phyloP scores from a whole-genome alignment of 2,329 filamentous ascomycete species.

The Colletotrichum theobromicola region DNA sequence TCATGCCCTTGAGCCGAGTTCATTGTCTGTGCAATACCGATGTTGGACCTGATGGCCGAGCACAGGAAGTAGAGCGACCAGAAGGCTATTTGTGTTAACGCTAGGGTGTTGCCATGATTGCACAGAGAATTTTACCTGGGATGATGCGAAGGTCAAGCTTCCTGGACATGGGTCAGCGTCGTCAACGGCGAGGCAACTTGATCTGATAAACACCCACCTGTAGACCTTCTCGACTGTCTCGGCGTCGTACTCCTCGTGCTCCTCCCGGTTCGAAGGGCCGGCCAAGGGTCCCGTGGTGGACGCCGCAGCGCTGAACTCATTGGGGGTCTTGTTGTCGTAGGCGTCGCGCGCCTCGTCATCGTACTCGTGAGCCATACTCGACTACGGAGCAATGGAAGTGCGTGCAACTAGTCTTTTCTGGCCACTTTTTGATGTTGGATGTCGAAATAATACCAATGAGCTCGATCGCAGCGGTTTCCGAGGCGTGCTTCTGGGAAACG shows the following conservation, averaged over 20 bases:
- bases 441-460: background rate
- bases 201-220: conserved; percentile 31
- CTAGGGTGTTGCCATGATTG: too few relatives aligned
- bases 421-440: conserved; percentile 17
- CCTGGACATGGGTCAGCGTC: conserved; percentile 27
- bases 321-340: conserved; percentile 32
- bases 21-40: conserved; percentile 95
- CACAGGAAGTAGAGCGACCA: conserved; percentile 93
- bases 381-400: conserved; percentile 57
- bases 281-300: background rate
- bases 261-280: conserved; percentile 20
- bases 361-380: conserved; percentile 48
- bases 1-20: conserved; percentile 75
- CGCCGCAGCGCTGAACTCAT: conserved; percentile 5
- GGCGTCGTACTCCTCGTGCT: conserved; percentile 47
- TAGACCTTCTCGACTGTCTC: conserved; percentile 62
- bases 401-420: conserved; percentile 54
- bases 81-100: conserved; percentile 60
- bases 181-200: background rate
- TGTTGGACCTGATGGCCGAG: conserved; percentile 89
- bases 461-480: background rate
- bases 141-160: conserved; percentile 66
- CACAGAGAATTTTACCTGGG: conserved; percentile 45
- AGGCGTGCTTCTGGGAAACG: background rate
- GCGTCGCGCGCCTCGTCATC: conserved; percentile 32